Evolutionary conservation across 2,329 filamentous ascomycete genomes (phyloP).

Genomic region (Fusarium heterosporum): DNA sequence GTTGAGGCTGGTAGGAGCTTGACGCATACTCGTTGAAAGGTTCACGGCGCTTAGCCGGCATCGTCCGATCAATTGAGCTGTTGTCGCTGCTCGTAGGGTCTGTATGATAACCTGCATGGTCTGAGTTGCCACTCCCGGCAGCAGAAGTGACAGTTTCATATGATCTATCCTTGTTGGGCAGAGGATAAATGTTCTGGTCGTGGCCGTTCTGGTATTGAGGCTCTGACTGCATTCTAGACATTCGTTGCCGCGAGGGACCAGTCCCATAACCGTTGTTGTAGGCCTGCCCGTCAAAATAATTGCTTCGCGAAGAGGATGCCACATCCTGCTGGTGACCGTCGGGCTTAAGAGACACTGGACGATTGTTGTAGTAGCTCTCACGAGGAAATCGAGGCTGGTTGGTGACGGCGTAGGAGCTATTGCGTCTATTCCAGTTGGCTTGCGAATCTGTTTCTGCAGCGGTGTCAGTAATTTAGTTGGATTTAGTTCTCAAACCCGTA

Average conservation of each 20-base stretch:
- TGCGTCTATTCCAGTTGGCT: conserved; percentile 66
- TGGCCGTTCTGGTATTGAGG: conserved; percentile 56
- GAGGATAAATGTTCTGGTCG: conserved; percentile 62
- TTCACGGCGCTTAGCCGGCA: conserved; percentile 65
- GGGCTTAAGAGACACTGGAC: conserved; percentile 55
- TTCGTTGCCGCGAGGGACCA: conserved; percentile 44
- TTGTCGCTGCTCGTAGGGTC: conserved; percentile 91
- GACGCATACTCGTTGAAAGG: conserved; percentile 75
- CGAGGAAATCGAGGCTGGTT: conserved; percentile 61
- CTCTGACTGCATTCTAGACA: conserved; percentile 61
- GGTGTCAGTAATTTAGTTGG: conserved; percentile 2
- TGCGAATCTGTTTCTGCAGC: conserved; percentile 59
- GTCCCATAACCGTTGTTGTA: conserved; percentile 51
- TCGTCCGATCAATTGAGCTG: conserved; percentile 84
- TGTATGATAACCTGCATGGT: conserved; percentile 83
- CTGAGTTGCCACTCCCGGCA: conserved; percentile 78
- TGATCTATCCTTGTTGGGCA: conserved; percentile 77
- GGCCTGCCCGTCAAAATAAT: conserved; percentile 60
- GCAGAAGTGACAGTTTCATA: conserved; percentile 89
- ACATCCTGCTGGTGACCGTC: conserved; percentile 57
- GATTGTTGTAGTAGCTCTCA: conserved; percentile 64
- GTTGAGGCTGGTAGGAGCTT: conserved; percentile 59
- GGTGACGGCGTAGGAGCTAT: conserved; percentile 65
- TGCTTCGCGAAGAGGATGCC: conserved; percentile 53
- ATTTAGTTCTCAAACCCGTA: neutral